Base-by-base conservation (phyloP, 805 yeast genomes). In the Candida multigemmis region DNA sequence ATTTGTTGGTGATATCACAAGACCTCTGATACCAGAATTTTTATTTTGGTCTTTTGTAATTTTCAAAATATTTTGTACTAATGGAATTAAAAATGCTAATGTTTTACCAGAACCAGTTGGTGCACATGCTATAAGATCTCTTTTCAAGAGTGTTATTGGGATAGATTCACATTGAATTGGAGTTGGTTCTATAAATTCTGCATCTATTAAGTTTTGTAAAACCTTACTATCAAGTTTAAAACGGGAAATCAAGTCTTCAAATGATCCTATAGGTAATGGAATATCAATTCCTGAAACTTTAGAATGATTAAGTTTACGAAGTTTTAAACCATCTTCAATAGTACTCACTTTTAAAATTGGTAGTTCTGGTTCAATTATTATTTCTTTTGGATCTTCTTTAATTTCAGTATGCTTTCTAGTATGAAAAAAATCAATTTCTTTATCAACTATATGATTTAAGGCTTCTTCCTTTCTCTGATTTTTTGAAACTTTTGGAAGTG, bases 41-140 rank as follows among this genome's bases (percentile, higher is more conserved):
- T 60, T 55, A n/a, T 28, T 27, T n/a, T 30, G 23, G 8, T 37
- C 30, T 14, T 50, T 41, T 15, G 13, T n/a, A 16, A 44, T 41
- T 16, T 42, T 32, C 11, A 61, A 24, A 14, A 60, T 36, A 24
- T 53, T 44, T 40, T 83, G 91, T 12, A 91, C 53, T 41, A 89
- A 42, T 4, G 99, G 98, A 11, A 86, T 71, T 31, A 83, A 58
- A 47, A 81, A 91, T 16, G 96, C 94, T 25, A 91, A 61, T 0
- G 98, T 91, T 50, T 91, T 91, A 64, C 98, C 98, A 4, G 96
- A 85, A 41, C 98, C 98, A 1, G 98, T 91, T 24, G 97, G 97
- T 0, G 97, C 96, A 65, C 96, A 84, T 1, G 94, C 94, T 22
- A 91, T 62, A 18, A 91, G 49, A 47, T 89, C 96, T 33, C 94